A percentile compares a stretch with the other conserved stretches of the same genome.
Conservation (phyloP, 1,284 basidiomycete species). For the Malassezia obtusa region DNA sequence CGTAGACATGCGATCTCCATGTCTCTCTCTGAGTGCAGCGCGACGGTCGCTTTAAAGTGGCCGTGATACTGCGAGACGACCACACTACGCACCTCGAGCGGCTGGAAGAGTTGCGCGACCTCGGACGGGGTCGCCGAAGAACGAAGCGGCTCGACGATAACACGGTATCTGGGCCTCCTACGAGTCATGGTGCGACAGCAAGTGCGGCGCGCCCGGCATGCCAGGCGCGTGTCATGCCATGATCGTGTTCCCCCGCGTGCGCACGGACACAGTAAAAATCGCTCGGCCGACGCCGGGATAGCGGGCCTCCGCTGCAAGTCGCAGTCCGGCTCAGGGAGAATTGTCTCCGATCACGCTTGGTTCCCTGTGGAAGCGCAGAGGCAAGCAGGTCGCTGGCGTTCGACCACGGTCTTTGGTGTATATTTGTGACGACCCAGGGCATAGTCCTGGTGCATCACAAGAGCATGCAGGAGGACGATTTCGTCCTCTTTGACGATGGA, state of each 20-base stretch:
- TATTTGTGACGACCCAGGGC: too few species aligned
- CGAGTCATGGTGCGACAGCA: conserved; percentile 4
- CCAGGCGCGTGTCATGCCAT: background rate
- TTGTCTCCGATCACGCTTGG: too few species aligned
- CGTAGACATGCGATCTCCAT: conserved; percentile 7
- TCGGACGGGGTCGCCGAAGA: conserved; percentile 1
- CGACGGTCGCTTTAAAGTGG: background rate
- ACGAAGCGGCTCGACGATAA: conserved; percentile 4
- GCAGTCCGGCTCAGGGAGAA: too few species aligned
- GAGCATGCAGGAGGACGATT: conserved; percentile 15
- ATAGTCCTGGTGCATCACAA: too few species aligned
- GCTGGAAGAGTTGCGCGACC: background rate
- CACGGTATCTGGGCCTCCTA: background rate
- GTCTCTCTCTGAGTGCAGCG: background rate
- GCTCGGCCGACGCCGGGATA: background rate
- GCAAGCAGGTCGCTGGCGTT: too few species aligned
- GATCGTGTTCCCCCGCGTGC: background rate
- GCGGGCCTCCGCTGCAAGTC: background rate
- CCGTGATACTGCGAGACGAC: background rate
- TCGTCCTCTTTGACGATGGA: conserved; percentile 15
- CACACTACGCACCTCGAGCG: background rate
- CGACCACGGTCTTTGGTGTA: too few species aligned
- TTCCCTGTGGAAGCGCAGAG: too few species aligned
- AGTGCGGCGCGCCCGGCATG: background rate
- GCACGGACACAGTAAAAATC: background rate